A percentile compares a stretch with the other conserved stretches of the same genome.
phyloP scores from a whole-genome alignment of 176 grass and related monocot species.

The Oryza glaberrima region DNA sequence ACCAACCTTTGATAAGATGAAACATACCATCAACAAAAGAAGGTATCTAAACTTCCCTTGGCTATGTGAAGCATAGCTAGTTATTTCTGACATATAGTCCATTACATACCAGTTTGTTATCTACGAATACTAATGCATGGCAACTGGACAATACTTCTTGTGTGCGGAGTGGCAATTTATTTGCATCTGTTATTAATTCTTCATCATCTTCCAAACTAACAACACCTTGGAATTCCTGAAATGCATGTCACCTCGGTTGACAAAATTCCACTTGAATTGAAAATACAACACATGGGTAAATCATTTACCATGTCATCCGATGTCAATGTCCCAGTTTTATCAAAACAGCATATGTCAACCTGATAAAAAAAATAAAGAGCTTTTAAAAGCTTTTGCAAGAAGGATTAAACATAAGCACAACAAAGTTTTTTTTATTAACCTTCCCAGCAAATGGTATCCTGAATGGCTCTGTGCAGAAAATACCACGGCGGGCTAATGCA shows the following conservation, averaged over 20 bases:
- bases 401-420: constrained; percentile 11
- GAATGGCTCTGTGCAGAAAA: constrained; percentile 99
- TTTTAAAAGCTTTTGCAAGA: constrained; percentile 39
- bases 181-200: constrained; percentile 76
- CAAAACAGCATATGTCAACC: constrained; percentile 99
- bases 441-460: constrained; percentile 99
- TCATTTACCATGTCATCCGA: constrained; percentile 95
- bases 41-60: constrained; percentile 8
- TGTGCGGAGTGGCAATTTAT: constrained; percentile 69
- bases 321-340: constrained; percentile 97
- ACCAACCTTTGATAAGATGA: constrained; percentile 71
- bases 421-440: constrained; percentile 57
- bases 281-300: constrained; percentile 10
- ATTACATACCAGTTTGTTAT: constrained; percentile 87
- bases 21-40: constrained; percentile 39
- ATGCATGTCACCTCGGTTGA: constrained; percentile 27
- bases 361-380: constrained; percentile 43
- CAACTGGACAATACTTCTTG: constrained; percentile 85
- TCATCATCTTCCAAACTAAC: constrained; percentile 73
- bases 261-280: neutral
- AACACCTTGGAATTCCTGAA: constrained; percentile 99
- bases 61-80: neutral
- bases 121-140: constrained; percentile 97
- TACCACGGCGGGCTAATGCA: constrained; percentile 89
- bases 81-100: constrained; percentile 26